phyloP scores from a whole-genome alignment of 1,284 basidiomycete genomes.

The Pseudozyma thailandica region DNA sequence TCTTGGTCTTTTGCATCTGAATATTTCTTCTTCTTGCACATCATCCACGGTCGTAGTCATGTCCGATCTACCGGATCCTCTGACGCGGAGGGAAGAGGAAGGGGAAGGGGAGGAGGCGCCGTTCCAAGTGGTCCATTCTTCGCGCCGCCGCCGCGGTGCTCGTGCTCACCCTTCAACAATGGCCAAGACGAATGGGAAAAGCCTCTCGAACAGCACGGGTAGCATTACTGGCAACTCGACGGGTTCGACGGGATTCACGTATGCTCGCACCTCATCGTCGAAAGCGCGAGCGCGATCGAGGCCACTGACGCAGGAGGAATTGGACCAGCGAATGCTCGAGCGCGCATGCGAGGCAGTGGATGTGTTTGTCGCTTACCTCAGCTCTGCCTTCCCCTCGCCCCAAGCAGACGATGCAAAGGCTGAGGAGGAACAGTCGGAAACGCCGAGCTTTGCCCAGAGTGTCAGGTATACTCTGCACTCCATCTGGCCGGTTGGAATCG shows the following conservation, averaged over 20 bases:
- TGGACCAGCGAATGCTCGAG: not conserved
- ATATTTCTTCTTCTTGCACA: too few relatives aligned
- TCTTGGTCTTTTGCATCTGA: too few relatives aligned
- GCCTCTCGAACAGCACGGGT: not conserved
- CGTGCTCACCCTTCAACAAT: too few relatives aligned
- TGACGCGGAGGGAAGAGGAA: not conserved
- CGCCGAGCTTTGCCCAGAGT: slow-evolving; percentile 8
- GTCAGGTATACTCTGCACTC: not conserved
- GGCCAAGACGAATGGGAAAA: not conserved
- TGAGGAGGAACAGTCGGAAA: not conserved
- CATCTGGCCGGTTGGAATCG: slow-evolving; percentile 10
- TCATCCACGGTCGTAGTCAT: too few relatives aligned
- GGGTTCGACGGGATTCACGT: not conserved
- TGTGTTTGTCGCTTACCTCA: slow-evolving; percentile 13
- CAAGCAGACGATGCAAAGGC: not conserved
- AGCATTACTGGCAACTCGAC: too few relatives aligned
- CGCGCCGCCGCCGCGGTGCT: too few relatives aligned
- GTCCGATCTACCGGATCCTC: too few relatives aligned
- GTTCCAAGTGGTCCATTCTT: not conserved
- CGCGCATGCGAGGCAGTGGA: slow-evolving; percentile 6
- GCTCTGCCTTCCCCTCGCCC: not conserved
- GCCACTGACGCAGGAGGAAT: not conserved
- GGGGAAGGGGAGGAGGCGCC: not conserved
- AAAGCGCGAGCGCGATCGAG: not conserved
- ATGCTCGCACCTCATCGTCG: not conserved